phyloP scores from a whole-genome alignment of 768 basidiomycete genomes.

The Pleurotus citrinopileatus region DNA sequence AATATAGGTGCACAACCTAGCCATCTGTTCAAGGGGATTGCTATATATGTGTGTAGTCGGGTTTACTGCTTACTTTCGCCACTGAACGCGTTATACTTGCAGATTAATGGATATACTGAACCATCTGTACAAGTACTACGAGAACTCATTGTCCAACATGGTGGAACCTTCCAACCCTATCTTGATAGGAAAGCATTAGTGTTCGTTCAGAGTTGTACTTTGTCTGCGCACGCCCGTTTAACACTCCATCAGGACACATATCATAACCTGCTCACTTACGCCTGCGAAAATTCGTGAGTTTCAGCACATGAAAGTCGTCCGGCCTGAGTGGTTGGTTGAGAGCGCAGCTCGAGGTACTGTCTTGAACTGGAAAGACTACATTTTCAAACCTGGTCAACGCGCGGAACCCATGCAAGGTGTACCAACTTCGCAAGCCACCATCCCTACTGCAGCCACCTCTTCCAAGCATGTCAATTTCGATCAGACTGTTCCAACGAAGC shows the following conservation, averaged over 20 bases:
- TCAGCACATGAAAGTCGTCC: slow-evolving; percentile 85
- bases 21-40: slow-evolving; percentile 65
- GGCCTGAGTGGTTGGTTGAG: slow-evolving; percentile 84
- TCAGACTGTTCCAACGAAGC: neutral
- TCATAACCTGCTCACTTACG: slow-evolving; percentile 89
- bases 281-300: slow-evolving; percentile 89
- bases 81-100: slow-evolving; percentile 5
- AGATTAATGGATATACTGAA: slow-evolving; percentile 90
- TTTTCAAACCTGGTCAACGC: slow-evolving; percentile 49
- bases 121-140: slow-evolving; percentile 86
- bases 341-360: slow-evolving; percentile 66
- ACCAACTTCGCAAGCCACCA: slow-evolving; percentile 33
- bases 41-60: slow-evolving; percentile 69
- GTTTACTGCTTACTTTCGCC: neutral
- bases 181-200: slow-evolving; percentile 74
- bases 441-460: slow-evolving; percentile 21
- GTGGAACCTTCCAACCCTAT: slow-evolving; percentile 82
- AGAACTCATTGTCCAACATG: slow-evolving; percentile 75
- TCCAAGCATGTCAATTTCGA: slow-evolving; percentile 8
- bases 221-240: neutral
- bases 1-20: slow-evolving; percentile 28
- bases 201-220: slow-evolving; percentile 36
- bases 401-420: slow-evolving; percentile 49
- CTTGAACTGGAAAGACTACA: slow-evolving; percentile 79
- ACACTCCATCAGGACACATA: slow-evolving; percentile 73